Conservation (phyloP, 2,329 filamentous ascomycete species). For the Xylariaceae sp. region DNA sequence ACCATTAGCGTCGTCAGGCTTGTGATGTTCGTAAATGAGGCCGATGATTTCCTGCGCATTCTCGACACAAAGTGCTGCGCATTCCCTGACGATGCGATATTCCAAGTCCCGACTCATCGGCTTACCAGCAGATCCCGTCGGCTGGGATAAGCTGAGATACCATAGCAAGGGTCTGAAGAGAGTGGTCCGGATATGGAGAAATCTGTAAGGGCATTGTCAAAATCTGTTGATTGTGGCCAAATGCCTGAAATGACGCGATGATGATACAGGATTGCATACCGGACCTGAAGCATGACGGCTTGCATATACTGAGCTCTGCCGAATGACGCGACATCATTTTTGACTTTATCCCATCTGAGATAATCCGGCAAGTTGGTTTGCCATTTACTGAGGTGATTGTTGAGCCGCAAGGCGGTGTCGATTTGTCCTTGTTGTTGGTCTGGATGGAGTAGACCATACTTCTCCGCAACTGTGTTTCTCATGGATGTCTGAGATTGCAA, state of each 20-base stretch:
- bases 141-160: background rate
- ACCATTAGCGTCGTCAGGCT: background rate
- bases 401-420: background rate
- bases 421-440: background rate
- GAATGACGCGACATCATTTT: background rate
- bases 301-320: background rate
- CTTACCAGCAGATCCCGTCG: background rate
- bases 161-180: background rate
- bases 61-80: background rate
- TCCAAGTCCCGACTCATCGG: background rate
- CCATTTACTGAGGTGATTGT: background rate
- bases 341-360: background rate
- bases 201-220: background rate
- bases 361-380: background rate
- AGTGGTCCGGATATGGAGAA: background rate
- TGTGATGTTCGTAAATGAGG: background rate
- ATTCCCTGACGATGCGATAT: background rate
- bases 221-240: background rate
- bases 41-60: background rate
- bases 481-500: background rate
- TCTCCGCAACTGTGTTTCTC: background rate
- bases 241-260: background rate
- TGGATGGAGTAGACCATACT: background rate
- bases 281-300: background rate
- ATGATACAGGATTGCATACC: background rate